phyloP scores from a whole-genome alignment of 2,329 filamentous ascomycete species.

The Aspergillus fumigatus region DNA sequence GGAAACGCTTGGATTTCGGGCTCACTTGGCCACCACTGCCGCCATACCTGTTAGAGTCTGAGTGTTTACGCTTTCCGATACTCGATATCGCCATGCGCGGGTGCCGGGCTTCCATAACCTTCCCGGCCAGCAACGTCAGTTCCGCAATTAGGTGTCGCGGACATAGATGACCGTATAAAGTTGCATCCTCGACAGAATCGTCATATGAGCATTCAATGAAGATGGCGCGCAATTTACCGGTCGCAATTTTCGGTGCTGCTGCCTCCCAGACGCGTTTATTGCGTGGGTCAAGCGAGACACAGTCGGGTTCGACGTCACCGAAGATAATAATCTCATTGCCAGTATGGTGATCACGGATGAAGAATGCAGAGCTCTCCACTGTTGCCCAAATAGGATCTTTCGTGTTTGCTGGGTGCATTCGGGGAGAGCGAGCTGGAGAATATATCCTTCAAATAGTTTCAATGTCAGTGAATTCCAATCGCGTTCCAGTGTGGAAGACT shows the following conservation, averaged over 20 bases:
- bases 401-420: slow-evolving; percentile 7
- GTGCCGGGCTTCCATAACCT: slow-evolving; percentile 57
- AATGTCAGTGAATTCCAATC: neutral
- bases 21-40: slow-evolving; percentile 20
- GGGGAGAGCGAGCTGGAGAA: slow-evolving; percentile 29
- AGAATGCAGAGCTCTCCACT: slow-evolving; percentile 82
- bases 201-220: slow-evolving; percentile 97
- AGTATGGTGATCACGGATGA: slow-evolving; percentile 71
- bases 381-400: slow-evolving; percentile 23
- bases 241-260: slow-evolving; percentile 76
- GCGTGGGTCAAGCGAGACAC: slow-evolving; percentile 72
- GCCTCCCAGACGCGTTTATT: slow-evolving; percentile 83
- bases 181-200: slow-evolving; percentile 69
- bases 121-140: slow-evolving; percentile 63
- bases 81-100: slow-evolving; percentile 19
- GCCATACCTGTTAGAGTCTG: slow-evolving; percentile 12
- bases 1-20: slow-evolving; percentile 21
- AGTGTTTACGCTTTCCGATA: slow-evolving; percentile 42
- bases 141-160: slow-evolving; percentile 79
- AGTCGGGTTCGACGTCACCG: slow-evolving; percentile 92
- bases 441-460: slow-evolving; percentile 20
- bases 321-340: slow-evolving; percentile 83
- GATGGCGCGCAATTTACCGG: slow-evolving; percentile 68
- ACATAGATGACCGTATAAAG: slow-evolving; percentile 83
- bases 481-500: slow-evolving; percentile 1